A percentile compares a stretch with the other conserved stretches of the same genome.
phyloP scores from a whole-genome alignment of 2,329 filamentous ascomycete species.

The Penicillium hesseltinei region DNA sequence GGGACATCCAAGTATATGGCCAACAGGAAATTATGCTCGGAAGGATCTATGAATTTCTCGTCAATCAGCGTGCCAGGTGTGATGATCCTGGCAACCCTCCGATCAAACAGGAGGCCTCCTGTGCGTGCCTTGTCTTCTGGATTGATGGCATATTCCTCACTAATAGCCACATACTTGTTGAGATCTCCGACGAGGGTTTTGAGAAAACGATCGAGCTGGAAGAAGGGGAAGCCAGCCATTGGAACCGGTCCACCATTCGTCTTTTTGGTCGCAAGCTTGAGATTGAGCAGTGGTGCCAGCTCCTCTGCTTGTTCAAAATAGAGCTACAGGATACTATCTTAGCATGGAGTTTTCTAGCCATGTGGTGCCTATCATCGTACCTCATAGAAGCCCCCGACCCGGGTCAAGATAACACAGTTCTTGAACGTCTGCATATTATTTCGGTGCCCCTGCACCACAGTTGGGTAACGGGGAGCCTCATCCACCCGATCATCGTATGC shows the following conservation, averaged over 20 bases:
- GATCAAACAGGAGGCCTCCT: conserved; percentile 79
- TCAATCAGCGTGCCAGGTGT: conserved; percentile 96
- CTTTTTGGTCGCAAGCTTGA: conserved; percentile 81
- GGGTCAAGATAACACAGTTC: conserved; percentile 86
- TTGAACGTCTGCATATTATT: conserved; percentile 88
- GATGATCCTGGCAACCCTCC: conserved; percentile 80
- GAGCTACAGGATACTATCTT: conserved; percentile 48
- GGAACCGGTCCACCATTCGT: conserved; percentile 75
- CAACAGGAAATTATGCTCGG: conserved; percentile 88
- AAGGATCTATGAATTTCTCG: conserved; percentile 94
- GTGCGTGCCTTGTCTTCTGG: conserved; percentile 67
- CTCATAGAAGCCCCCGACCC: conserved; percentile 95
- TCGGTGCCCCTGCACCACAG: conserved; percentile 81
- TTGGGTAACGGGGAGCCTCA: conserved; percentile 66
- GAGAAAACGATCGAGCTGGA: conserved; percentile 86
- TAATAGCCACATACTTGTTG: conserved; percentile 86
- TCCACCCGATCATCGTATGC: conserved; percentile 45
- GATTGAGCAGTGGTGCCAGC: conserved; percentile 76
- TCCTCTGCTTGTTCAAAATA: conserved; percentile 96
- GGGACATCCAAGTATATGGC: conserved; percentile 63
- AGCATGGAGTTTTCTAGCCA: not conserved
- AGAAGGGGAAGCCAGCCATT: conserved; percentile 95
- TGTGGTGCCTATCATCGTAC: conserved; percentile 30
- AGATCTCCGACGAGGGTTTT: conserved; percentile 91
- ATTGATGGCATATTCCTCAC: conserved; percentile 83